Evolutionary conservation across 345 rosid genomes (phyloP).

Genomic region (Turritis glabra): DNA sequence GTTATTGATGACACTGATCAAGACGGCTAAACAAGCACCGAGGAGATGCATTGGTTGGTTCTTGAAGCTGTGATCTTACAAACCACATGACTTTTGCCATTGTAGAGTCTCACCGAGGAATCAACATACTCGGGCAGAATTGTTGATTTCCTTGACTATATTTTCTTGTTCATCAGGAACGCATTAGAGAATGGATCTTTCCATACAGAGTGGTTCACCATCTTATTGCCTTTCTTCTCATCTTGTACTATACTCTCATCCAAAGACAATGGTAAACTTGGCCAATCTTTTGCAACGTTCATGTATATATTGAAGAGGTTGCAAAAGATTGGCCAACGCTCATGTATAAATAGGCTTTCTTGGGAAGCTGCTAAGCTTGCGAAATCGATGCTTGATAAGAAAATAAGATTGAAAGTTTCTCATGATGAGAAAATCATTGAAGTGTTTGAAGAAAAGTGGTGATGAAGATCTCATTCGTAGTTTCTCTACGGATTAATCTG

Average conservation of each 20-base stretch:
- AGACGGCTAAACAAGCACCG: no score
- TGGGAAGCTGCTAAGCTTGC: conserved; percentile 66
- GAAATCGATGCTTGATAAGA: conserved; percentile 52
- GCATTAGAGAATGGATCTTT: conserved; percentile 54
- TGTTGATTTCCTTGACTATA: conserved; percentile 52
- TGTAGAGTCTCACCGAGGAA: conserved; percentile 47
- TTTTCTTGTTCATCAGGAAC: conserved; percentile 48
- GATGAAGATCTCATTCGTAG: conserved; percentile 44
- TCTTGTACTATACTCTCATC: conserved; percentile 22
- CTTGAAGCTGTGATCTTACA: conserved; percentile 55
- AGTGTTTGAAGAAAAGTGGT: conserved; percentile 47
- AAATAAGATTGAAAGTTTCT: conserved; percentile 44
- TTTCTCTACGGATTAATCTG: conserved; percentile 19
- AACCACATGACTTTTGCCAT: conserved; percentile 46
- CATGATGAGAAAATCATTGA: conserved; percentile 41
- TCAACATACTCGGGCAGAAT: conserved; percentile 52
- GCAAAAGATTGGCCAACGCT: no score
- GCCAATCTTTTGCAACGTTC: conserved; percentile 49
- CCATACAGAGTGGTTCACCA: conserved; percentile 46
- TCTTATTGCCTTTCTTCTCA: conserved; percentile 23
- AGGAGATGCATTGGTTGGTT: no score
- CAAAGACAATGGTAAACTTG: conserved; percentile 39
- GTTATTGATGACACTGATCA: background rate
- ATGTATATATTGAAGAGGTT: conserved; percentile 6
- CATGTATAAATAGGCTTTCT: no score